phyloP scores from a whole-genome alignment of 2,329 filamentous ascomycete genomes.

The Paraphoma sp. region DNA sequence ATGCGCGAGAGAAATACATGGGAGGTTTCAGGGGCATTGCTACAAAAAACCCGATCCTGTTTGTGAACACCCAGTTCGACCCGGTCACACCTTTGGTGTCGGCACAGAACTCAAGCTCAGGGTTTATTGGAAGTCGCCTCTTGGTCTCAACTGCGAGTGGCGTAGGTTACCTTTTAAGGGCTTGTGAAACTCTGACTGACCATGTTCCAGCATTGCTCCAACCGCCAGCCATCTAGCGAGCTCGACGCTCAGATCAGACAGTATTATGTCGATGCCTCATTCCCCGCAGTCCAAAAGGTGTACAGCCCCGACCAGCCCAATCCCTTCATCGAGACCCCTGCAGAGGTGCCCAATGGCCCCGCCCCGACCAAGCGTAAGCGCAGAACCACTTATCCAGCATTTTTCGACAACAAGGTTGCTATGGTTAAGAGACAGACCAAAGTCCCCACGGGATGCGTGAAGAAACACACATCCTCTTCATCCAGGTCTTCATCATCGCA shows the following conservation, averaged over 20 bases:
- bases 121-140: not conserved
- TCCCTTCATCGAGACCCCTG: not conserved
- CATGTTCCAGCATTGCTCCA: conserved; percentile 3
- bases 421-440: not conserved
- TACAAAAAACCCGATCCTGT: conserved; percentile 14
- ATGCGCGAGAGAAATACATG: conserved; percentile 11
- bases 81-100: conserved; percentile 6
- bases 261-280: not conserved
- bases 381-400: not conserved
- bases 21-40: conserved; percentile 6
- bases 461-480: not conserved
- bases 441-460: conserved; percentile 2
- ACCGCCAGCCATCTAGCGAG: not conserved
- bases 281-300: not conserved
- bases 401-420: not conserved
- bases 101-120: conserved; percentile 1
- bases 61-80: conserved; percentile 7
- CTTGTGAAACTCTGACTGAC: not conserved
- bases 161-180: not conserved
- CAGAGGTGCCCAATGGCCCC: no score
- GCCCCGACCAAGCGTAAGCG: not conserved
- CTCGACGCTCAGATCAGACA: not conserved
- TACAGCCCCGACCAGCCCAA: not conserved
- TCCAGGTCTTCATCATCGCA: not conserved
- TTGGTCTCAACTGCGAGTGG: conserved; percentile 4